phyloP scores from a whole-genome alignment of 2,329 filamentous ascomycete species.

The Aspergillus fischeri region DNA sequence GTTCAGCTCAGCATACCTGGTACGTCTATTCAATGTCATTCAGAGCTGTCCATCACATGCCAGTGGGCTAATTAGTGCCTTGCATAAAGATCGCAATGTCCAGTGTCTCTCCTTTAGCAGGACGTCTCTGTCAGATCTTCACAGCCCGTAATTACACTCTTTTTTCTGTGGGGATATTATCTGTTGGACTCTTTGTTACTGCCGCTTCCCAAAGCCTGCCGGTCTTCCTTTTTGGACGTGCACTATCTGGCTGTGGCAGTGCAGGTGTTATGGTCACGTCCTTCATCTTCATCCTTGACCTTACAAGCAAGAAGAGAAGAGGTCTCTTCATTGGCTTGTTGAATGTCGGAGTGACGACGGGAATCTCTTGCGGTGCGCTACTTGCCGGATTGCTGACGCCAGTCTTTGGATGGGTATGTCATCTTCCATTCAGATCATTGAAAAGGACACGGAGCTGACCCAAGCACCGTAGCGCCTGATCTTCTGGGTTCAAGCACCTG shows the following conservation, averaged over 20 bases:
- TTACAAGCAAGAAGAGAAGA: constrained; percentile 62
- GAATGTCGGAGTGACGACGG: constrained; percentile 68
- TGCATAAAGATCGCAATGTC: constrained; percentile 52
- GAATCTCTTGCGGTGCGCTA: constrained; percentile 67
- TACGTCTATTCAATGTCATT: constrained; percentile 18
- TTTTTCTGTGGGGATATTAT: constrained; percentile 55
- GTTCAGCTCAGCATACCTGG: constrained; percentile 75
- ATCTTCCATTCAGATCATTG: not conserved
- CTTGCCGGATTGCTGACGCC: constrained; percentile 63
- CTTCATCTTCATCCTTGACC: constrained; percentile 71
- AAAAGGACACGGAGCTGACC: not conserved
- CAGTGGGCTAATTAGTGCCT: constrained; percentile 2
- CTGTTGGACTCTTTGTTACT: constrained; percentile 61
- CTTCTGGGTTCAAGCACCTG: constrained; percentile 68
- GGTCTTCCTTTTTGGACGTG: constrained; percentile 65
- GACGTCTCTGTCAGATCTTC: constrained; percentile 71
- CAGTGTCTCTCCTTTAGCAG: constrained; percentile 63
- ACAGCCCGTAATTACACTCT: constrained; percentile 63
- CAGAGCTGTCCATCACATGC: not conserved
- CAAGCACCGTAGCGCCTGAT: constrained; percentile 55
- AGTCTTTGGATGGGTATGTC: constrained; percentile 64
- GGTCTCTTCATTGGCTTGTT: constrained; percentile 71
- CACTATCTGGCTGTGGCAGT: constrained; percentile 64
- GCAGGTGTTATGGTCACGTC: constrained; percentile 69
- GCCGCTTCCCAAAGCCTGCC: constrained; percentile 56